Percentiles rank a stretch among this genome's conserved stretches.
phyloP scores from a whole-genome alignment of 139 green algal genomes.

The Astrephomene gubernaculifera region DNA sequence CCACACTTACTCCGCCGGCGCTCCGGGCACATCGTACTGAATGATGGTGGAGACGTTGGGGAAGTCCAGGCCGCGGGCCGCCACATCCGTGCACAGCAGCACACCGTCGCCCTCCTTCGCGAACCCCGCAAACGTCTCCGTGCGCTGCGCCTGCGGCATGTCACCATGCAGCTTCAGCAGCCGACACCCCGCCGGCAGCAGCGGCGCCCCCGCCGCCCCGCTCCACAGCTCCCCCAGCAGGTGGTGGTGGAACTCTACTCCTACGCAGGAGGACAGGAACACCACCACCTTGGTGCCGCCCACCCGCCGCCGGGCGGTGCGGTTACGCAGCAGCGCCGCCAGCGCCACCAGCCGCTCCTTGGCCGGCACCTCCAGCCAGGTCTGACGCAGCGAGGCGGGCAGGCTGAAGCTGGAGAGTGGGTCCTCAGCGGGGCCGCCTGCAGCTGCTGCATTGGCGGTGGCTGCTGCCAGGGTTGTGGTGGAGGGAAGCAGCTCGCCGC shows the following conservation, averaged over 20 bases:
- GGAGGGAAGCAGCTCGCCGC: not conserved
- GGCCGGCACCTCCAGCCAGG: constrained; percentile 82
- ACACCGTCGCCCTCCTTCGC: constrained; percentile 36
- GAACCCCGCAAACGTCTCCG: constrained; percentile 82
- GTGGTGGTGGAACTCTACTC: constrained; percentile 87
- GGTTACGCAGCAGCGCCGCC: constrained; percentile 61
- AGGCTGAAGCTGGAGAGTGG: constrained; percentile 69
- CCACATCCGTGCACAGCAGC: constrained; percentile 63
- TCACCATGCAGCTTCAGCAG: constrained; percentile 95
- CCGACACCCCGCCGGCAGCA: constrained; percentile 52
- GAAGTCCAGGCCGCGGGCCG: constrained; percentile 93
- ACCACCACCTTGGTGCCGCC: constrained; percentile 83
- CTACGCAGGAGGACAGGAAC: constrained; percentile 93
- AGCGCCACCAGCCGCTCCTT: constrained; percentile 87
- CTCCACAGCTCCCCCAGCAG: constrained; percentile 61
- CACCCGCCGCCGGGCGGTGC: constrained; percentile 17
- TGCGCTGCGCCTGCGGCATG: constrained; percentile 87
- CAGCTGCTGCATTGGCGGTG: not conserved
- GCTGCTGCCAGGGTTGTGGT: not conserved
- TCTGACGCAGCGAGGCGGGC: constrained; percentile 80
- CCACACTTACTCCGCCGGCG: constrained; percentile 73
- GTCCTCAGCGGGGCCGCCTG: not conserved
- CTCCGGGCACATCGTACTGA: constrained; percentile 93
- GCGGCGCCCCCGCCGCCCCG: constrained; percentile 36
- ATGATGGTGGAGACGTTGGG: constrained; percentile 89